Percentiles rank a stretch among this genome's conserved stretches.
These are phyloP conservation scores for Coniosporium apollinis DNA, from an alignment of 495 filamentous ascomycete genomes.

Conservation along the genomic window DNA sequence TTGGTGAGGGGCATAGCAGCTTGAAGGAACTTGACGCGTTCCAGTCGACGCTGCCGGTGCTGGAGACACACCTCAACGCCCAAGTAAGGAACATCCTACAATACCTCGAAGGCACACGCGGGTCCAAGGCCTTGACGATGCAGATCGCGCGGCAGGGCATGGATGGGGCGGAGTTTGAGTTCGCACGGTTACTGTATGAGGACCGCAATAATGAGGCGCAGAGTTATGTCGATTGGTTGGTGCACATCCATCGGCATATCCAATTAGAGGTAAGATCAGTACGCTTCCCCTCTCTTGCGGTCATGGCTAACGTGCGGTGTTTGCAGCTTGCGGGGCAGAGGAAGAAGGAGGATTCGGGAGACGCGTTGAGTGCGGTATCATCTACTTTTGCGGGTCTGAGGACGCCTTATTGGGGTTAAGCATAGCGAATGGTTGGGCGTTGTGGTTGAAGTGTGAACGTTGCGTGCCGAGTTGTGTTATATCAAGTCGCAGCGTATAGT, in stretches of 20 bases:
- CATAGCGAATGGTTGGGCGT: too few relatives aligned
- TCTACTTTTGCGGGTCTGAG: conserved; percentile 50
- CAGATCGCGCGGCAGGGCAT: conserved; percentile 87
- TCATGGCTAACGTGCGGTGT: background rate
- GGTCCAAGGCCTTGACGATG: conserved; percentile 72
- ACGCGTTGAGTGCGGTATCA: conserved; percentile 18
- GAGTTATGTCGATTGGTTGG: conserved; percentile 96
- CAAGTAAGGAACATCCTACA: conserved; percentile 89
- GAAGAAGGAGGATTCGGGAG: conserved; percentile 49
- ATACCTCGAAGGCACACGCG: conserved; percentile 63
- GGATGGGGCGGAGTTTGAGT: conserved; percentile 93
- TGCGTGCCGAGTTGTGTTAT: too few relatives aligned
- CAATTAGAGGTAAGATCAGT: conserved; percentile 63
- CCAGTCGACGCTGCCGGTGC: conserved; percentile 47
- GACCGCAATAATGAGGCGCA: conserved; percentile 95
- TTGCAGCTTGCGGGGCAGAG: conserved; percentile 51
- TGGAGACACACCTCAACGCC: conserved; percentile 87
- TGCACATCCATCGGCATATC: conserved; percentile 82
- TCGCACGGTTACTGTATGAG: conserved; percentile 77
- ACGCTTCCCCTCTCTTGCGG: background rate
- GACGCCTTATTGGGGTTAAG: conserved; percentile 46
- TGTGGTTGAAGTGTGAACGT: too few relatives aligned
- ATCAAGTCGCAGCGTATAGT: too few relatives aligned
- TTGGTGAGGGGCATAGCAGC: conserved; percentile 58
- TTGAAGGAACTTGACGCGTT: conserved; percentile 65